These are phyloP conservation scores for Macrocybe sp. DNA, from an alignment of 1,284 basidiomycete genomes.

Conservation along the genomic window DNA sequence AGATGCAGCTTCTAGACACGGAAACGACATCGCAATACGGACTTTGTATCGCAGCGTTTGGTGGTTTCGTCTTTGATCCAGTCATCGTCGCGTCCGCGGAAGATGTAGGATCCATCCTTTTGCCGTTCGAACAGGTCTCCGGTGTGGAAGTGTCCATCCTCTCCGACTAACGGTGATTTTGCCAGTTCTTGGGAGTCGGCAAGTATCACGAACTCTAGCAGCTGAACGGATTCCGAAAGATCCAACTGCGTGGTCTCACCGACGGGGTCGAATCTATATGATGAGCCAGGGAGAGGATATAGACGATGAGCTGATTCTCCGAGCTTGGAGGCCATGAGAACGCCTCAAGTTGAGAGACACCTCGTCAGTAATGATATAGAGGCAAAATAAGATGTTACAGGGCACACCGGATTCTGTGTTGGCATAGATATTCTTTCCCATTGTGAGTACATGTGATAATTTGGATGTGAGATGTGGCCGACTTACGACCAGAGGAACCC, in stretches of 20 bases:
- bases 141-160: constrained; percentile 54
- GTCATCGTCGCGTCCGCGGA: constrained; percentile 53
- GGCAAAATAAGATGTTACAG: too few species aligned
- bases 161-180: constrained; percentile 37
- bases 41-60: constrained; percentile 54
- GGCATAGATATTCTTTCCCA: constrained; percentile 51
- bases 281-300: constrained; percentile 39
- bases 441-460: neutral
- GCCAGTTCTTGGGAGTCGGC: constrained; percentile 49
- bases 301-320: constrained; percentile 37
- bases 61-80: constrained; percentile 60
- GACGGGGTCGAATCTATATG: constrained; percentile 51
- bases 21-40: constrained; percentile 28
- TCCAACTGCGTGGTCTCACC: constrained; percentile 21
- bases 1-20: too few species aligned
- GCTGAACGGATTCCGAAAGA: constrained; percentile 29
- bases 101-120: constrained; percentile 42
- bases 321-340: constrained; percentile 45
- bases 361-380: too few species aligned
- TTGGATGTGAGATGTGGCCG: neutral
- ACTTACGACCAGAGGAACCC: constrained; percentile 47
- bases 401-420: constrained; percentile 41
- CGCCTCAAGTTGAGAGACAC: constrained; percentile 42
- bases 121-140: constrained; percentile 53
- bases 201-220: constrained; percentile 48